phyloP scores from a whole-genome alignment of 2,329 filamentous ascomycete genomes.

The Beauveria asiatica region DNA sequence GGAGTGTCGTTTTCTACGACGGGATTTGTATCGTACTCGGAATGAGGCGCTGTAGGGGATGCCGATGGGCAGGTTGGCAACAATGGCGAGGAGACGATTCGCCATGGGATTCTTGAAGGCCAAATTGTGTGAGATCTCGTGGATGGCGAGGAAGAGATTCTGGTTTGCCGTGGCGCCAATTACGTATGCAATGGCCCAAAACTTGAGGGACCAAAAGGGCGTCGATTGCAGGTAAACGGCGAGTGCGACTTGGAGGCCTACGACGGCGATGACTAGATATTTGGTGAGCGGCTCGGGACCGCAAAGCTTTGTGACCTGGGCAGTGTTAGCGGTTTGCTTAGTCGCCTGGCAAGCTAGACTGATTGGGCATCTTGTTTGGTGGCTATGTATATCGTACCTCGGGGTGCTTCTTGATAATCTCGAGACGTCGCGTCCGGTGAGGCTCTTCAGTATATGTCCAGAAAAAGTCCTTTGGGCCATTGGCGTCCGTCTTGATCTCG shows the following conservation, averaged over 20 bases:
- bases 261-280: constrained; percentile 79
- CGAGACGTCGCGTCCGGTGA: constrained; percentile 78
- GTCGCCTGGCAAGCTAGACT: neutral
- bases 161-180: constrained; percentile 94
- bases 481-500: constrained; percentile 15
- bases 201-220: constrained; percentile 72
- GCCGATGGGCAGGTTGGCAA: constrained; percentile 93
- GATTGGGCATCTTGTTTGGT: neutral
- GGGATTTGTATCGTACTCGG: constrained; percentile 47
- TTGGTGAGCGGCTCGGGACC: constrained; percentile 94
- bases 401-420: constrained; percentile 96
- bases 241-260: constrained; percentile 68
- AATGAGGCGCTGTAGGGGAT: constrained; percentile 95
- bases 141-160: constrained; percentile 96
- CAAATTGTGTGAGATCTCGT: constrained; percentile 97
- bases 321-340: neutral
- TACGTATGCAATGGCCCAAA: constrained; percentile 81
- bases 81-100: constrained; percentile 81
- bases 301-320: constrained; percentile 88
- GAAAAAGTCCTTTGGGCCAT: constrained; percentile 57
- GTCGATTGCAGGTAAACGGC: constrained; percentile 71
- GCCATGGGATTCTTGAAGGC: constrained; percentile 74
- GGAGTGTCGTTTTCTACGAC: neutral
- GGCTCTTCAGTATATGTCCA: constrained; percentile 99
- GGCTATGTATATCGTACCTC: constrained; percentile 50